A percentile compares a stretch with the other conserved stretches of the same genome.
phyloP scores from a whole-genome alignment of 2,329 filamentous ascomycete species.

The Colletotrichum caudatum region DNA sequence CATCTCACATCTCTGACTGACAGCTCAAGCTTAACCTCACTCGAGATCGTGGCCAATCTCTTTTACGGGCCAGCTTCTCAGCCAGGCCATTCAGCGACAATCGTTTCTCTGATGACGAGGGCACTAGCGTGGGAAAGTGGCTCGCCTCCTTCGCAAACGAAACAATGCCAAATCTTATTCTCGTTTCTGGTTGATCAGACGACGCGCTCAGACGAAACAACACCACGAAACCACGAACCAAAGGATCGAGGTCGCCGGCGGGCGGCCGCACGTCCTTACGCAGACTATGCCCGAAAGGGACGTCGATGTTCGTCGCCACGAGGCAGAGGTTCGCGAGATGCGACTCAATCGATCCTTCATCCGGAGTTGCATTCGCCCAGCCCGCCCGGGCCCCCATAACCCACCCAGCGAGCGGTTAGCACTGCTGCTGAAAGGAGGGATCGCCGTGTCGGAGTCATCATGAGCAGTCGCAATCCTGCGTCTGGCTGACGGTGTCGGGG shows the following conservation, averaged over 20 bases:
- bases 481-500: background rate
- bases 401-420: background rate
- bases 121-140: background rate
- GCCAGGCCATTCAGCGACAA: background rate
- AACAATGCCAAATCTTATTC: constrained; percentile 23
- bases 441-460: background rate
- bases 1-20: constrained; percentile 5
- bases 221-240: background rate
- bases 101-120: background rate
- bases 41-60: background rate
- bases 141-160: background rate
- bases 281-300: background rate
- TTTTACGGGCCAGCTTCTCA: background rate
- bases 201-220: constrained; percentile 29
- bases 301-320: too few species aligned
- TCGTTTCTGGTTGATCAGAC: constrained; percentile 28
- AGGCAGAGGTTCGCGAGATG: background rate
- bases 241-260: background rate
- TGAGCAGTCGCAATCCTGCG: too few species aligned
- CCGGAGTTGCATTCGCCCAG: background rate
- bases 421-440: background rate
- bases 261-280: background rate
- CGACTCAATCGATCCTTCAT: background rate
- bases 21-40: background rate
- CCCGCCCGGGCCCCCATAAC: background rate